Conservation (phyloP, 495 filamentous ascomycete genomes). For the Penicillium silybi region DNA sequence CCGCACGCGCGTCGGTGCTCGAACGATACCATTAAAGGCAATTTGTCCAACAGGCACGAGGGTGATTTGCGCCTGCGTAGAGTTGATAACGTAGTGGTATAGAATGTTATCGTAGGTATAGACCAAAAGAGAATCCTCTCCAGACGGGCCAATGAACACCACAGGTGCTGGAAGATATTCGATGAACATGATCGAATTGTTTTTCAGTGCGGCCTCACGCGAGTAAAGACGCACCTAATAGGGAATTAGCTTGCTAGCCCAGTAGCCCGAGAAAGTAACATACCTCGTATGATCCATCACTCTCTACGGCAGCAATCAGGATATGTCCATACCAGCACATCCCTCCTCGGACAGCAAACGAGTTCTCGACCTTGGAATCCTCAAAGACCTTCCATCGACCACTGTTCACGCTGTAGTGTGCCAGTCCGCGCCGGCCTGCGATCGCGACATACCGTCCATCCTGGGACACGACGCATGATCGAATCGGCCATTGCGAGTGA, state of each 20-base stretch:
- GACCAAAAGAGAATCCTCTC: slow-evolving; percentile 90
- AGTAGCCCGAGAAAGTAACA: background rate
- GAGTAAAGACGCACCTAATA: slow-evolving; percentile 80
- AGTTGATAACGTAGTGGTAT: slow-evolving; percentile 86
- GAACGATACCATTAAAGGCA: slow-evolving; percentile 91
- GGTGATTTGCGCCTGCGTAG: slow-evolving; percentile 63
- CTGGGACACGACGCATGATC: slow-evolving; percentile 75
- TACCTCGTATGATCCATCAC: slow-evolving; percentile 75
- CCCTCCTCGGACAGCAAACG: slow-evolving; percentile 87
- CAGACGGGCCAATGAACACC: slow-evolving; percentile 79
- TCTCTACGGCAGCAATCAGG: slow-evolving; percentile 88
- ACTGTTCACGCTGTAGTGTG: slow-evolving; percentile 93
- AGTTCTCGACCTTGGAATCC: slow-evolving; percentile 74
- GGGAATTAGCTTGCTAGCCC: background rate
- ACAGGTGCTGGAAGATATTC: slow-evolving; percentile 79
- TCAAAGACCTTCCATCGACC: slow-evolving; percentile 94
- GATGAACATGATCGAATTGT: slow-evolving; percentile 62
- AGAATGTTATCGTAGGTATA: slow-evolving; percentile 94
- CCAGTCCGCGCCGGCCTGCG: slow-evolving; percentile 85
- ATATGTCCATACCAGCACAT: slow-evolving; percentile 99
- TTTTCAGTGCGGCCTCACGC: slow-evolving; percentile 75
- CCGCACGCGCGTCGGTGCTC: slow-evolving; percentile 86
- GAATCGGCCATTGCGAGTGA: slow-evolving; percentile 87
- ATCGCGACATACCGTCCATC: slow-evolving; percentile 95
- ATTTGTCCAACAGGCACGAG: slow-evolving; percentile 94